These are phyloP conservation scores for Hemileccinum rubropunctum DNA, from an alignment of 768 basidiomycete species.

Conservation along the genomic window DNA sequence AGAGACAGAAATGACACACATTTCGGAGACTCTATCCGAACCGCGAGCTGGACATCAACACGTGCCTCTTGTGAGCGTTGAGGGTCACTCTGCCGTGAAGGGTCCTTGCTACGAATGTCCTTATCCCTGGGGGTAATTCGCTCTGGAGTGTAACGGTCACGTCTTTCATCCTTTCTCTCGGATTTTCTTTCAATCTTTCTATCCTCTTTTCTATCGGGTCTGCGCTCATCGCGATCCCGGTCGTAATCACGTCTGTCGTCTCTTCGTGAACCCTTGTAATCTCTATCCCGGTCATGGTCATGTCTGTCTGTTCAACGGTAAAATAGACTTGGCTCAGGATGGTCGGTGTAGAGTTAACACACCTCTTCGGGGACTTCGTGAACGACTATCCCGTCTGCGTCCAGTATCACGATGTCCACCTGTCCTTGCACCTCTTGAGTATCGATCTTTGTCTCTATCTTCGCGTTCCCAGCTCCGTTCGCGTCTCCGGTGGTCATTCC, in stretches of 20 bases:
- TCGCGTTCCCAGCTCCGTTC: constrained; percentile 64
- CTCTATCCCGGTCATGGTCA: constrained; percentile 36
- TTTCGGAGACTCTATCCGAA: constrained; percentile 11
- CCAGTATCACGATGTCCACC: constrained; percentile 34
- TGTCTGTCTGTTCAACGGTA: constrained; percentile 31
- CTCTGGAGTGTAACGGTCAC: constrained; percentile 40
- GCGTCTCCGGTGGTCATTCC: constrained; percentile 50
- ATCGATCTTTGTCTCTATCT: constrained; percentile 45
- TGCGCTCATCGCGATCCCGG: constrained; percentile 31
- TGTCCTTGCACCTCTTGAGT: constrained; percentile 36
- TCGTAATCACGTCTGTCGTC: constrained; percentile 32
- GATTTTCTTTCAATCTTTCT: constrained; percentile 32
- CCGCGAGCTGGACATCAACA: constrained; percentile 11
- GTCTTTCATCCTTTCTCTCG: constrained; percentile 37
- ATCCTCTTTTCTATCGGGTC: constrained; percentile 30
- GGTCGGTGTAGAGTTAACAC: neutral
- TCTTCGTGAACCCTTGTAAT: constrained; percentile 34
- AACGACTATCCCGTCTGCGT: constrained; percentile 41
- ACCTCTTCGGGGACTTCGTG: constrained; percentile 36
- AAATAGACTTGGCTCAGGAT: neutral
- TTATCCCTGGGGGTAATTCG: constrained; percentile 31
- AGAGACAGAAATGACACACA: constrained; percentile 9
- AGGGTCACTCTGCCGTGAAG: constrained; percentile 21
- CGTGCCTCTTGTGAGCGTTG: constrained; percentile 18
- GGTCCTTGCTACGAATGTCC: constrained; percentile 24